Evolutionary conservation across 192 early-diverging fungal species (phyloP).

Genomic region (Haplosporangium gracile): DNA sequence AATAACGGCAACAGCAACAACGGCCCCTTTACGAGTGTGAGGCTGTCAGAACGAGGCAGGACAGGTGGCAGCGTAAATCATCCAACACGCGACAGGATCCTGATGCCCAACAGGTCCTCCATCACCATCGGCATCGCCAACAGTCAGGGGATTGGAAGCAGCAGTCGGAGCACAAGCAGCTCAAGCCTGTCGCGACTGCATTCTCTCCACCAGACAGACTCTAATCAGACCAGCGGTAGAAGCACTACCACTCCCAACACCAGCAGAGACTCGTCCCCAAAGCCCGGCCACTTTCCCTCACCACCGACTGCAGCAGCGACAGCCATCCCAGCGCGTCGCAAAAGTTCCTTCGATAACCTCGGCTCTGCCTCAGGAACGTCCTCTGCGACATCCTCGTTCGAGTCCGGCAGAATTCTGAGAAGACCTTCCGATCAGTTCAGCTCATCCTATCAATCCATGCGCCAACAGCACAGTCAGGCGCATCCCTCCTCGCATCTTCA

Average conservation of each 20-base stretch:
- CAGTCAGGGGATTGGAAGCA: slow-evolving; percentile 52
- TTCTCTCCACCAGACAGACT: slow-evolving; percentile 47
- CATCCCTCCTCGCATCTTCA: slow-evolving; percentile 11
- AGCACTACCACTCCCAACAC: slow-evolving; percentile 18
- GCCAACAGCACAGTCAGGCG: slow-evolving; percentile 11
- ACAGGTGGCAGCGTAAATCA: slow-evolving; percentile 5
- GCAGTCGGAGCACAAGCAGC: slow-evolving; percentile 50
- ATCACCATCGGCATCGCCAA: slow-evolving; percentile 56
- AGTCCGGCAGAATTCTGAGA: slow-evolving; percentile 38
- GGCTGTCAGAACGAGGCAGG: slow-evolving; percentile 39
- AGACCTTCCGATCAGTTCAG: slow-evolving; percentile 51
- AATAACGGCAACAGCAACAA: neutral
- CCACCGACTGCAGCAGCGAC: slow-evolving; percentile 29
- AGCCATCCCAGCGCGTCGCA: slow-evolving; percentile 46
- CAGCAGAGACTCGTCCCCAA: slow-evolving; percentile 51
- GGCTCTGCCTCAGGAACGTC: slow-evolving; percentile 46
- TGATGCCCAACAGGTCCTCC: slow-evolving; percentile 53
- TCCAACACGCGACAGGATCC: slow-evolving; percentile 40
- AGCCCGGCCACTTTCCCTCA: slow-evolving; percentile 33
- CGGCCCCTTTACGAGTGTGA: neutral
- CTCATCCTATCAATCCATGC: slow-evolving; percentile 44
- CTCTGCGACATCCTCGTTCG: slow-evolving; percentile 49
- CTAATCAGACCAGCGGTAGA: slow-evolving; percentile 26
- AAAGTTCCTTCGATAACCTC: slow-evolving; percentile 47
- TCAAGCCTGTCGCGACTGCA: slow-evolving; percentile 50